phyloP scores from a whole-genome alignment of 2,329 filamentous ascomycete species.

The Teratosphaeria nubilosa region DNA sequence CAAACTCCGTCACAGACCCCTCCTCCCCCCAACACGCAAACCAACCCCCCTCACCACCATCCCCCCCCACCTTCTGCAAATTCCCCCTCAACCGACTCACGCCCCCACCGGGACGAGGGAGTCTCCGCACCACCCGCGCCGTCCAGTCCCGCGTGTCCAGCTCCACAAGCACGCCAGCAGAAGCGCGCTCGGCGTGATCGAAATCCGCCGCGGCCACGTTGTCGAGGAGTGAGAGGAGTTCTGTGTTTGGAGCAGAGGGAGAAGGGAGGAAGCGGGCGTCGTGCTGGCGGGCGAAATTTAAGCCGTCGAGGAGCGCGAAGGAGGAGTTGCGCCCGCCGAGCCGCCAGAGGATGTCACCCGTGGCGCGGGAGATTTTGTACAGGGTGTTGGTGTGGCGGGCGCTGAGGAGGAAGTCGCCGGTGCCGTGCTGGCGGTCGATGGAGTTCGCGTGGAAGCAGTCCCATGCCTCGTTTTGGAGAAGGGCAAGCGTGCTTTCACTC shows the following conservation, averaged over 20 bases:
- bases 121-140: background rate
- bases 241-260: background rate
- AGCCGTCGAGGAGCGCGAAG: background rate
- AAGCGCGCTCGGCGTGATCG: background rate
- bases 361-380: constrained; percentile 27
- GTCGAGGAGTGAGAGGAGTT: constrained; percentile 7
- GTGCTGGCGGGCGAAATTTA: constrained; percentile 28
- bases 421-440: constrained; percentile 26
- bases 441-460: constrained; percentile 27
- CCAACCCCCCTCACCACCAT: no score
- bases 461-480: constrained; percentile 1
- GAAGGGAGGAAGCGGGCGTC: constrained; percentile 7
- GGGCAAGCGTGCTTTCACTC: constrained; percentile 20
- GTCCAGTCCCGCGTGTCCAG: background rate
- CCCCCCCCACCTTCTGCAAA: background rate
- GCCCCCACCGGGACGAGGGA: background rate
- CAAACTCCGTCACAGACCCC: background rate
- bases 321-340: constrained; percentile 23
- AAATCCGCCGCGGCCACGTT: background rate
- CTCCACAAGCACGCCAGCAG: background rate
- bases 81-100: background rate
- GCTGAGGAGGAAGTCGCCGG: constrained; percentile 29
- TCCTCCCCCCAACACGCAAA: background rate
- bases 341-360: constrained; percentile 29
- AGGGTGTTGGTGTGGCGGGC: constrained; percentile 29